These are phyloP conservation scores for Microthlaspi erraticum DNA, from an alignment of 345 rosid species.

Conservation along the genomic window DNA sequence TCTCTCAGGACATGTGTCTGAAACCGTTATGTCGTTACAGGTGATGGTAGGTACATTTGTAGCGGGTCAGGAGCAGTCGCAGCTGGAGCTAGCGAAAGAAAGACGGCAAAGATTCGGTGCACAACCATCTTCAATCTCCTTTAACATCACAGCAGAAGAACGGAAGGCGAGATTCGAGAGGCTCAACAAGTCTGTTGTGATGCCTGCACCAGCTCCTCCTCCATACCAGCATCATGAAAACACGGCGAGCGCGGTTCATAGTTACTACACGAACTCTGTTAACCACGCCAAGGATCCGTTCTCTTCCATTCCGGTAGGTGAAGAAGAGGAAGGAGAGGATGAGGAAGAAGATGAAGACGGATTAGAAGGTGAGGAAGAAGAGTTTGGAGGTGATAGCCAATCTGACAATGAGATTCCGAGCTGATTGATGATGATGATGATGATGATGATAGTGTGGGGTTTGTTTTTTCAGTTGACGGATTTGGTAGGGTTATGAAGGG, in stretches of 20 bases:
- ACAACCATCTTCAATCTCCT: slow-evolving; percentile 45
- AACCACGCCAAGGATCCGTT: slow-evolving; percentile 40
- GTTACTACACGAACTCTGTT: slow-evolving; percentile 41
- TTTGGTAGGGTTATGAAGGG: slow-evolving; percentile 31
- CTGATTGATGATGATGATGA: slow-evolving; percentile 42
- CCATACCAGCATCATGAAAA: slow-evolving; percentile 39
- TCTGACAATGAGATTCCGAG: slow-evolving; percentile 46
- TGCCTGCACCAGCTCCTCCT: slow-evolving; percentile 19
- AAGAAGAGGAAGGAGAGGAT: slow-evolving; percentile 21
- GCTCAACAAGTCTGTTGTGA: slow-evolving; percentile 41
- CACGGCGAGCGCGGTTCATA: slow-evolving; percentile 30
- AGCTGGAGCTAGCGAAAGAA: slow-evolving; percentile 37
- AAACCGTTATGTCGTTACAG: slow-evolving; percentile 11
- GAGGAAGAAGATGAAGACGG: slow-evolving; percentile 41
- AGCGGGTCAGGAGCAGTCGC: slow-evolving; percentile 45
- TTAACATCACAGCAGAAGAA: slow-evolving; percentile 46
- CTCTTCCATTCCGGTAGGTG: slow-evolving; percentile 34
- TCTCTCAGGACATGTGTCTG: not conserved
- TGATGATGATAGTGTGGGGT: slow-evolving; percentile 22
- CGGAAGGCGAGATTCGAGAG: slow-evolving; percentile 45
- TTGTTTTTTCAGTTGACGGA: slow-evolving; percentile 20
- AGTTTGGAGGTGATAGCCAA: slow-evolving; percentile 44
- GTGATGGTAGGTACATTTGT: slow-evolving; percentile 45
- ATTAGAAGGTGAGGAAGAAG: slow-evolving; percentile 41
- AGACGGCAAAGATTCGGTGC: slow-evolving; percentile 40